Evolutionary conservation across 805 yeast species (phyloP).

Genomic region (Ogataea siamensis): DNA sequence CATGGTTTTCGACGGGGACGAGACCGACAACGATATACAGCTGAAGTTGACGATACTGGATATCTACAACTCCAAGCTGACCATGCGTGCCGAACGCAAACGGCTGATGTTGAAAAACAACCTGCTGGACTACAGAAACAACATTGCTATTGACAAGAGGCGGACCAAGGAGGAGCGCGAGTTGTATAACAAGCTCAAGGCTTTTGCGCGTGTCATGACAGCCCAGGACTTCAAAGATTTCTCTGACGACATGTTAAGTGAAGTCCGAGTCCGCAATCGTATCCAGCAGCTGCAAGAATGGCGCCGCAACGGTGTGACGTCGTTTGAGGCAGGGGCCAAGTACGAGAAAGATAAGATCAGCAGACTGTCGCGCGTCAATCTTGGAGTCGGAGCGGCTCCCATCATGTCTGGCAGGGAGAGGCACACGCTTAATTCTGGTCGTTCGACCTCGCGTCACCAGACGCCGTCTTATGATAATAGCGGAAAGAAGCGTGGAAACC

Average conservation of each 20-base stretch:
- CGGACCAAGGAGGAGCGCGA: conserved; percentile 90
- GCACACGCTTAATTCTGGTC: conserved; percentile 31
- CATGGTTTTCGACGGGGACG: conserved; percentile 94
- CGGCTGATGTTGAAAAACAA: conserved; percentile 73
- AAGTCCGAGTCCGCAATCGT: conserved; percentile 72
- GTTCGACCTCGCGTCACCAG: conserved; percentile 31
- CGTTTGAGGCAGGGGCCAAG: conserved; percentile 75
- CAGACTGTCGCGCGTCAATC: conserved; percentile 41
- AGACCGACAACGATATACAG: conserved; percentile 82
- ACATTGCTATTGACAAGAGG: conserved; percentile 78
- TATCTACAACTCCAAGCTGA: conserved; percentile 84
- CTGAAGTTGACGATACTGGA: conserved; percentile 83
- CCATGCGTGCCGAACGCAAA: conserved; percentile 91
- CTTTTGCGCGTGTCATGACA: conserved; percentile 77
- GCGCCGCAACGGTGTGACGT: conserved; percentile 85
- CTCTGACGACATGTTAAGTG: conserved; percentile 69
- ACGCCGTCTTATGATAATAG: conserved; percentile 25
- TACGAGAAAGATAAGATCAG: conserved; percentile 85
- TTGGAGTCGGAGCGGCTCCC: conserved; percentile 31
- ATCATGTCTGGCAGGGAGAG: conserved; percentile 31
- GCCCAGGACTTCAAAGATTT: conserved; percentile 78
- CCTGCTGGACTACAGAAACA: conserved; percentile 79
- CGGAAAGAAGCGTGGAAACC: conserved; percentile 40
- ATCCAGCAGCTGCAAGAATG: conserved; percentile 91
- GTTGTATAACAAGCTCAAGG: conserved; percentile 67